Base-by-base conservation (phyloP, 2,329 filamentous ascomycete genomes). In the Botrytis fragariae region DNA sequence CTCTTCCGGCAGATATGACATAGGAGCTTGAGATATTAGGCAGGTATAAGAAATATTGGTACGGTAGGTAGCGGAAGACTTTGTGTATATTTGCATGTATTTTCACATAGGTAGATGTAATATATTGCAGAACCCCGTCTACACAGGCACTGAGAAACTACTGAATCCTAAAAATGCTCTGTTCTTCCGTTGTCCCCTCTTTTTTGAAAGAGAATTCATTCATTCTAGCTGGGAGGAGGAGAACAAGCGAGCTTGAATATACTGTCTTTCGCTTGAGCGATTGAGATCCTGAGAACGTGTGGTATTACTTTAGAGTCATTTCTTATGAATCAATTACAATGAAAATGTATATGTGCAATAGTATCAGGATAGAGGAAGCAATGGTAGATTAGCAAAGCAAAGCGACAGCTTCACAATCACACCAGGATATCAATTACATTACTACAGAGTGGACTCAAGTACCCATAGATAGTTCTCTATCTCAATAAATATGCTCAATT, bases 141-240 rank as follows among this genome's bases (percentile, higher is more conserved):
- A 3, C 25, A 16, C 3, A 16, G 25, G 3, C 25, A n/a, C 4
- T 16, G 48, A 16, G 25, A n/a, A 54, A 54, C 5, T 54, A n/a
- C 25, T n/a, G 12, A 54, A 3, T n/a, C 2, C 10, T n/a, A n/a
- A n/a, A 4, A 3, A n/a, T n/a, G 0, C 5, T 25, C 4, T 4
- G 1, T 51, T 51, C 25, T 14, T 51, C 4, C 25, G 16, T n/a
- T n/a, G 5, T 51, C 25, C 48, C 12, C 25, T n/a, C 2, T n/a
- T 5, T 51, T 51, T n/a, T 10, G 4, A 51, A 51, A 51, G 8
- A 7, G 2, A n/a, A n/a, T 3, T 2, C 1, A 14, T 14, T 51
- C 4, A n/a, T 51, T 51, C 10, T 25, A 51, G 48, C 12, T 54
- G 22, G 22, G 10, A 51, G 48, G 22, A 12, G 4, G 25, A 7